Evolutionary conservation across 2,329 filamentous ascomycete genomes (phyloP).

Genomic region (Scedosporium minutisporum): DNA sequence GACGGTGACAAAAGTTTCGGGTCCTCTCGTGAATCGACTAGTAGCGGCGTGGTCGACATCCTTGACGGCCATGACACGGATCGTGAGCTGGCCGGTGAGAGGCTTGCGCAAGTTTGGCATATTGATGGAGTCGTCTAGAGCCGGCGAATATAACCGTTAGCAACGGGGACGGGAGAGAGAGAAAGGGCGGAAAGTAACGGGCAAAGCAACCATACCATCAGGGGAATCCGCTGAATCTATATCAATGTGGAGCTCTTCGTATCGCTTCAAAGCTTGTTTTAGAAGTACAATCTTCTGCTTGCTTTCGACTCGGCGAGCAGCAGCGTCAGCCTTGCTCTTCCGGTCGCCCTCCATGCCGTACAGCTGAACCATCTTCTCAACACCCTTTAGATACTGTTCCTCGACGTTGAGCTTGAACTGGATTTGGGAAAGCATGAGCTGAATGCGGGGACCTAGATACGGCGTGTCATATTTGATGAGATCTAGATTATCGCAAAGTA

Average conservation of each 20-base stretch:
- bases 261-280: constrained; percentile 91
- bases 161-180: background rate
- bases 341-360: constrained; percentile 96
- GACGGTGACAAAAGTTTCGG: constrained; percentile 90
- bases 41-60: constrained; percentile 90
- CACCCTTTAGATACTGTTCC: constrained; percentile 96
- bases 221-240: constrained; percentile 68
- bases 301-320: constrained; percentile 82
- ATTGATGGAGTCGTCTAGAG: constrained; percentile 86
- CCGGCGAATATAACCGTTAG: background rate
- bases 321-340: constrained; percentile 89
- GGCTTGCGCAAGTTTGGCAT: constrained; percentile 91
- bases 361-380: constrained; percentile 97
- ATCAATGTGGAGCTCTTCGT: constrained; percentile 94
- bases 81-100: constrained; percentile 79
- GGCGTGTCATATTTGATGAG: constrained; percentile 97
- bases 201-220: constrained; percentile 52
- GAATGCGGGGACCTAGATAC: constrained; percentile 90
- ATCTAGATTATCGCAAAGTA: constrained; percentile 42
- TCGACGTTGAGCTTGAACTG: constrained; percentile 99
- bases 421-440: constrained; percentile 96
- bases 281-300: constrained; percentile 95
- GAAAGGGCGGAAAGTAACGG: background rate
- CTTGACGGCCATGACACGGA: constrained; percentile 79
- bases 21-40: constrained; percentile 75